Percentiles rank a stretch among this genome's conserved stretches.
Evolutionary conservation across 805 yeast species (phyloP).

Genomic region (Zygoascus flipseniorum): DNA sequence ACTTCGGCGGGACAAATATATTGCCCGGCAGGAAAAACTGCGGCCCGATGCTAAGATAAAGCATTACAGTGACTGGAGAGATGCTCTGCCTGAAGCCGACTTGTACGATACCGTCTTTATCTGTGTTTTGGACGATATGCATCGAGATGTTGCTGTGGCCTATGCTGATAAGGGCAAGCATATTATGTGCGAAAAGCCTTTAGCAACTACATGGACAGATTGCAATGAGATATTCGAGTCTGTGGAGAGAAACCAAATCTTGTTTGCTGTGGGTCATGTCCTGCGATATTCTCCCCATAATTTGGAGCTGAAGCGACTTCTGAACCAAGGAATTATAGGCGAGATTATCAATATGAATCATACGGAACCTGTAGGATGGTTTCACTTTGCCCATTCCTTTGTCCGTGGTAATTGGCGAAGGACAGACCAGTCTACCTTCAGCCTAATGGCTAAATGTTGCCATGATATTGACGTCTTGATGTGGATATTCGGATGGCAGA

Average conservation of each 20-base stretch:
- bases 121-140: constrained; percentile 19
- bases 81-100: constrained; percentile 13
- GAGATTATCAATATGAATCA: constrained; percentile 20
- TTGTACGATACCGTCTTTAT: constrained; percentile 18
- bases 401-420: constrained; percentile 22
- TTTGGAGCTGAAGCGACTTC: constrained; percentile 14
- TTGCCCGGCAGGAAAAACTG: not conserved
- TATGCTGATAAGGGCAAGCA: constrained; percentile 20
- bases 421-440: constrained; percentile 16
- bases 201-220: constrained; percentile 19
- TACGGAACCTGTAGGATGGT: constrained; percentile 23
- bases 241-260: constrained; percentile 16
- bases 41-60: constrained; percentile 2
- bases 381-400: constrained; percentile 22
- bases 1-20: constrained; percentile 10
- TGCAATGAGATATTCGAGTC: constrained; percentile 18
- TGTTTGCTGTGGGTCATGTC: constrained; percentile 22
- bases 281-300: constrained; percentile 22
- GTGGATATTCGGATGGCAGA: constrained; percentile 19
- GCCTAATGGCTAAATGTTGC: constrained; percentile 23
- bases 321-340: constrained; percentile 17
- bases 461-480: constrained; percentile 21
- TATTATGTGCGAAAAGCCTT: constrained; percentile 20
- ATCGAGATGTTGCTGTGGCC: constrained; percentile 20
- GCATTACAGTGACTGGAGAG: constrained; percentile 15